phyloP scores from a whole-genome alignment of 257 asterid genomes.

The Oldenlandia corymbosa region DNA sequence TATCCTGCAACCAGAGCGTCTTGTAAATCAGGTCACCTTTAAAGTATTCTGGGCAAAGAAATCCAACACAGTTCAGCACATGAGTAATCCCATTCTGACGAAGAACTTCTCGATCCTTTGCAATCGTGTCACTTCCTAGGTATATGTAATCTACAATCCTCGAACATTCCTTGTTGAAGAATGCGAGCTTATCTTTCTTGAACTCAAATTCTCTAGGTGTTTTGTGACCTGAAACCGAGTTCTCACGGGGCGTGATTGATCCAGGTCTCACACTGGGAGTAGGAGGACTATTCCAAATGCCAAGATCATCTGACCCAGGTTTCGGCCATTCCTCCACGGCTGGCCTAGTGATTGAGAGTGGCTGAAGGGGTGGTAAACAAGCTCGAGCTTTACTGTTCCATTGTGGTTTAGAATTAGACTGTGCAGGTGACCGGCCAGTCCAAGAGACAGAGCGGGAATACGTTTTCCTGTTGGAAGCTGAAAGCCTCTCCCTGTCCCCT shows the following conservation, averaged over 20 bases:
- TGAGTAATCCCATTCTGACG: slow-evolving; percentile 72
- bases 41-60: slow-evolving; percentile 74
- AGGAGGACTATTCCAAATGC: slow-evolving; percentile 65
- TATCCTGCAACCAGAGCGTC: slow-evolving; percentile 93
- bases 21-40: slow-evolving; percentile 70
- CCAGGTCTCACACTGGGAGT: slow-evolving; percentile 69
- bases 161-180: slow-evolving; percentile 85
- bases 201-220: slow-evolving; percentile 53
- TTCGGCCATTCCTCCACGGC: slow-evolving; percentile 78
- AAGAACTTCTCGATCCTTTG: slow-evolving; percentile 70
- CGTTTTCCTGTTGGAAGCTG: slow-evolving; percentile 40
- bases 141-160: slow-evolving; percentile 68
- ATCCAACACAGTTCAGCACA: slow-evolving; percentile 92
- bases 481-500: slow-evolving; percentile 48
- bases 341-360: slow-evolving; percentile 63
- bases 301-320: slow-evolving; percentile 91
- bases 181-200: slow-evolving; percentile 71
- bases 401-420: slow-evolving; percentile 51
- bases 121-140: slow-evolving; percentile 76
- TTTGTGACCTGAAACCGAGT: slow-evolving; percentile 27
- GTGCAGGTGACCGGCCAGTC: slow-evolving; percentile 63
- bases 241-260: slow-evolving; percentile 44
- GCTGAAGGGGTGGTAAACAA: slow-evolving; percentile 93
- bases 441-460: slow-evolving; percentile 73
- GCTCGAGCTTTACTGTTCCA: slow-evolving; percentile 89